Percentiles rank a stretch among this genome's conserved stretches.
Evolutionary conservation across 2,329 filamentous ascomycete genomes (phyloP).

Genomic region (Arthrinium puccinioides): DNA sequence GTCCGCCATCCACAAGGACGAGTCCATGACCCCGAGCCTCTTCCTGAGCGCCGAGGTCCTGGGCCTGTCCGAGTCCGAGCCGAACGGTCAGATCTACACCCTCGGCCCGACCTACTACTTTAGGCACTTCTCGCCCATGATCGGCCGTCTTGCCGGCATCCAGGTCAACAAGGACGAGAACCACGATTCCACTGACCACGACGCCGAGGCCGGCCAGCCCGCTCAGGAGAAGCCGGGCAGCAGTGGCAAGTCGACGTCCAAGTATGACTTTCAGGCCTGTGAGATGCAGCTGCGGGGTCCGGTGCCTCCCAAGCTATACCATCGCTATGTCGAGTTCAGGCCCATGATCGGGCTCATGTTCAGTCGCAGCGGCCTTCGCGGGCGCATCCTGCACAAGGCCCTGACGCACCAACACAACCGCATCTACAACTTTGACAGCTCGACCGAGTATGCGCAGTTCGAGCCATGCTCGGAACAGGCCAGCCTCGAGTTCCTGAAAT

Average conservation of each 20-base stretch:
- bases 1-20: conserved; percentile 51
- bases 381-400: conserved; percentile 73
- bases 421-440: conserved; percentile 80
- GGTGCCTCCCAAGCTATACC: conserved; percentile 72
- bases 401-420: conserved; percentile 85
- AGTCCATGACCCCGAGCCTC: conserved; percentile 63
- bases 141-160: conserved; percentile 71
- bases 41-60: conserved; percentile 71
- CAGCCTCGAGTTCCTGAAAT: conserved; percentile 72
- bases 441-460: conserved; percentile 67
- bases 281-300: conserved; percentile 84
- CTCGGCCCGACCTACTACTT: conserved; percentile 68
- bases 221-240: not conserved
- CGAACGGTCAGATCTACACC: conserved; percentile 67
- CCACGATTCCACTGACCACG: conserved; percentile 30
- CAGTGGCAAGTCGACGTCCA: conserved; percentile 42
- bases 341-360: conserved; percentile 90
- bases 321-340: conserved; percentile 88
- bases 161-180: conserved; percentile 57
- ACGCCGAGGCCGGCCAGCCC: conserved; percentile 12
- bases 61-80: conserved; percentile 62
- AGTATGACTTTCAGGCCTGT: conserved; percentile 91
- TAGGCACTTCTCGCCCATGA: conserved; percentile 82
- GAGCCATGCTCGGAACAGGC: conserved; percentile 61
- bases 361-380: conserved; percentile 66